phyloP scores from a whole-genome alignment of 1,284 basidiomycete species.

The Fomitopsis palustris region DNA sequence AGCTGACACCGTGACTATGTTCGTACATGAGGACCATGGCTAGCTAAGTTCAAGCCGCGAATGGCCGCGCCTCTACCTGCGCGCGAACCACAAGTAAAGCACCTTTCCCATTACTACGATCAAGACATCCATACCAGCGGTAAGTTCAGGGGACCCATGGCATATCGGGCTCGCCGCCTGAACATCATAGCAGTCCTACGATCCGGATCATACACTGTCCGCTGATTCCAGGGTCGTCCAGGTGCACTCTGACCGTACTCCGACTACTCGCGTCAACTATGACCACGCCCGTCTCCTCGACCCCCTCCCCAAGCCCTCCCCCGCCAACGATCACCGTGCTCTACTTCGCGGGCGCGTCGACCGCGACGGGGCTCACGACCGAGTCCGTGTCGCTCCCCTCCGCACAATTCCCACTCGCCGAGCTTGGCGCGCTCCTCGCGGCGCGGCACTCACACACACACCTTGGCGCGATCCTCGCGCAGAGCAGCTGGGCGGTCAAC shows the following conservation, averaged over 20 bases:
- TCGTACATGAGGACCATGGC: neutral
- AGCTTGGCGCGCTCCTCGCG: constrained; percentile 47
- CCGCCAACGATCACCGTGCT: constrained; percentile 54
- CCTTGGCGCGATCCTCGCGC: constrained; percentile 49
- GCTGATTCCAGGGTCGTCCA: no score
- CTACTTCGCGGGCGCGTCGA: constrained; percentile 79
- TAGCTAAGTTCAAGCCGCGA: neutral
- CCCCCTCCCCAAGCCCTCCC: constrained; percentile 10
- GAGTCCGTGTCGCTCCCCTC: constrained; percentile 45
- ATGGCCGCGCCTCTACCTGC: neutral
- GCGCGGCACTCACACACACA: constrained; percentile 48
- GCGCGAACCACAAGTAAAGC: neutral
- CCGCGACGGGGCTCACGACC: constrained; percentile 53
- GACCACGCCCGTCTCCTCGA: neutral
- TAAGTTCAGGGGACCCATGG: neutral
- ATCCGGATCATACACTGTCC: neutral
- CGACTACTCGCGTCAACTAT: no score
- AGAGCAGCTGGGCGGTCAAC: constrained; percentile 74
- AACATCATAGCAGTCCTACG: no score
- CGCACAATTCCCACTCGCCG: constrained; percentile 43
- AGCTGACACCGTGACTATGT: no score
- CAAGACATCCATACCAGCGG: neutral
- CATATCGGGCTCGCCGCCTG: neutral
- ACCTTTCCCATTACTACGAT: neutral
- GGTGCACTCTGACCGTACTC: no score